phyloP scores from a whole-genome alignment of 768 basidiomycete species.

The Melanogaster broomeanus region DNA sequence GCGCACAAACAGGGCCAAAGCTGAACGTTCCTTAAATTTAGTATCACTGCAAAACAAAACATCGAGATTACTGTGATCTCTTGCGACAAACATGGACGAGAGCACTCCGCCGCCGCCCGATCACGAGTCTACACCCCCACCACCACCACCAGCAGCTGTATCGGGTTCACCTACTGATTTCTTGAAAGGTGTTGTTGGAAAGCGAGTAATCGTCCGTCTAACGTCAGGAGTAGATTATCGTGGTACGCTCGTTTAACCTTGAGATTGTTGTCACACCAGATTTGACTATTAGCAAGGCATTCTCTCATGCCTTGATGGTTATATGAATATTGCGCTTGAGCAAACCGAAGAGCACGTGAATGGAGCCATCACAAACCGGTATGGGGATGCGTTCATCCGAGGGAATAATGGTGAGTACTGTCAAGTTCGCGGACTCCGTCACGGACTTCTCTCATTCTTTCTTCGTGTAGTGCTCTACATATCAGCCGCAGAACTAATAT shows the following conservation, averaged over 20 bases:
- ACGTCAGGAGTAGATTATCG: conserved; percentile 93
- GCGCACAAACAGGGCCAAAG: conserved; percentile 25
- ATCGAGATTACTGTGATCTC: not conserved
- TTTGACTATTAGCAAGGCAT: conserved; percentile 56
- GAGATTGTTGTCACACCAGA: not conserved
- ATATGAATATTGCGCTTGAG: conserved; percentile 99
- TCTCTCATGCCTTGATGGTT: conserved; percentile 93
- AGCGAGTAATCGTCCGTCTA: conserved; percentile 88
- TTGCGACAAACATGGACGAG: conserved; percentile 24
- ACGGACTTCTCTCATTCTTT: not conserved
- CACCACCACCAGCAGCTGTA: conserved; percentile 45
- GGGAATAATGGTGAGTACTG: conserved; percentile 80
- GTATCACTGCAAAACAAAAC: not conserved
- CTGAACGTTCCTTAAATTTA: no score
- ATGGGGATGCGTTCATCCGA: conserved; percentile 94
- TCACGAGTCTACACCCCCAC: conserved; percentile 45
- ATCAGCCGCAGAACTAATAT: conserved; percentile 66
- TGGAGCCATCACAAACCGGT: conserved; percentile 82
- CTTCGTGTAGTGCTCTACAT: conserved; percentile 69
- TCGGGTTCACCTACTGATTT: conserved; percentile 92
- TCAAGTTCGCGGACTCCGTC: no score
- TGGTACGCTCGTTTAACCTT: conserved; percentile 47
- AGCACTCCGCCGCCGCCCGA: conserved; percentile 40
- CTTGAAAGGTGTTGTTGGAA: conserved; percentile 95
- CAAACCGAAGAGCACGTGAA: conserved; percentile 96